A percentile compares a stretch with the other conserved stretches of the same genome.
Evolutionary conservation across 164 flowering plant species (phyloP).

Genomic region (Umbellularia californica): DNA sequence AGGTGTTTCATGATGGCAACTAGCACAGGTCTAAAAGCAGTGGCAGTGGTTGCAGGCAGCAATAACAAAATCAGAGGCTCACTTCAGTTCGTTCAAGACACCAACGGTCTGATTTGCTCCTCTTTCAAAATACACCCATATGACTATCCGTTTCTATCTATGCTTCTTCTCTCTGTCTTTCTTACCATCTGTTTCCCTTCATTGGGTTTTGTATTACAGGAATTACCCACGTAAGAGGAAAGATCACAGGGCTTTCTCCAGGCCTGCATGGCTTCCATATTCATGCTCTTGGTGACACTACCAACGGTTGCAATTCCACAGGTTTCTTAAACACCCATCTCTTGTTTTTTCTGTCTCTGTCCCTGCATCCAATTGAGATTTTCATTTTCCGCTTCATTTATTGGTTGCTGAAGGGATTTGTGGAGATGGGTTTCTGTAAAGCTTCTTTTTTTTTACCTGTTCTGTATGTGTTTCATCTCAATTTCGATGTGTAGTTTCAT

Average conservation of each 20-base stretch:
- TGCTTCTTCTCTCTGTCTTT: slow-evolving; percentile 2
- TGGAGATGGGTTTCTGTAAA: not conserved
- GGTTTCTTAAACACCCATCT: slow-evolving; percentile 30
- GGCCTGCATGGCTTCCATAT: slow-evolving; percentile 92
- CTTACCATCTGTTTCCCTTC: not conserved
- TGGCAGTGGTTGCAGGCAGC: slow-evolving; percentile 64
- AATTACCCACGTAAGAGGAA: slow-evolving; percentile 59
- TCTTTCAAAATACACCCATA: not conserved
- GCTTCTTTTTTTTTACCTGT: not conserved
- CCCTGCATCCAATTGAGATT: not conserved
- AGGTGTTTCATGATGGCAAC: slow-evolving; percentile 4
- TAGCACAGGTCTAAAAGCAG: slow-evolving; percentile 43
- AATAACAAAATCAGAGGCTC: slow-evolving; percentile 46
- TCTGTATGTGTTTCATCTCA: not conserved
- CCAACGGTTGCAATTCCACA: slow-evolving; percentile 92
- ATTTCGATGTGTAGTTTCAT: not conserved
- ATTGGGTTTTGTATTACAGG: slow-evolving; percentile 30
- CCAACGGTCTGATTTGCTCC: slow-evolving; percentile 34
- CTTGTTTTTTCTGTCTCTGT: not conserved
- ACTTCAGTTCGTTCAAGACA: slow-evolving; percentile 52
- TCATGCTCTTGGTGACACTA: slow-evolving; percentile 89
- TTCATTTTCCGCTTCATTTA: not conserved
- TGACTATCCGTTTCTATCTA: not conserved
- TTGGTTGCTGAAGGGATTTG: slow-evolving; percentile 1
- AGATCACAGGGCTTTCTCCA: slow-evolving; percentile 62